Percentiles rank a stretch among this genome's conserved stretches.
phyloP scores from a whole-genome alignment of 2,329 filamentous ascomycete species.

The Trichoderma sp. region DNA sequence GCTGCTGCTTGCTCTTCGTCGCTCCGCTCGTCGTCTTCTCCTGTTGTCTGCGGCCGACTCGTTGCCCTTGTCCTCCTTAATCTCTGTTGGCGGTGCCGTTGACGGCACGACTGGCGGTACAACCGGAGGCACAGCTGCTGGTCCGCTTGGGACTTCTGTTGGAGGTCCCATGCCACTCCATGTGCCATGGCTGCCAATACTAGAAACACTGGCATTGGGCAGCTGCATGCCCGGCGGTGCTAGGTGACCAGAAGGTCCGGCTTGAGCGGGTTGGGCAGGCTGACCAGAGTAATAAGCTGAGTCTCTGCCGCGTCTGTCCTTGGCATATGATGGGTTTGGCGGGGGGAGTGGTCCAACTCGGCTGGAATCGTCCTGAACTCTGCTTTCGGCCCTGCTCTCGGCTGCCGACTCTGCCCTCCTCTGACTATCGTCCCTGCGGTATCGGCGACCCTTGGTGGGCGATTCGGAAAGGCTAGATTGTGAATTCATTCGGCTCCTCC shows the following conservation, averaged over 20 bases:
- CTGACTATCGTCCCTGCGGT: constrained; percentile 53
- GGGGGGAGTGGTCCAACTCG: constrained; percentile 47
- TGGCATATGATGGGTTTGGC: constrained; percentile 56
- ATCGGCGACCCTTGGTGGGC: constrained; percentile 44
- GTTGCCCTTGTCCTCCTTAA: constrained; percentile 28
- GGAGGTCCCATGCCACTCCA: constrained; percentile 46
- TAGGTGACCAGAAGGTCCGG: constrained; percentile 35
- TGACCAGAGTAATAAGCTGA: constrained; percentile 60
- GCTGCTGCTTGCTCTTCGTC: constrained; percentile 42
- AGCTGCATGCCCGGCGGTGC: constrained; percentile 28
- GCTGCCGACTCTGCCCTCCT: constrained; percentile 46
- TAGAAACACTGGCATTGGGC: constrained; percentile 44
- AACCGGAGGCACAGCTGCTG: background rate
- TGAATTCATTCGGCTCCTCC: constrained; percentile 47
- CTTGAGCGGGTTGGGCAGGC: constrained; percentile 38
- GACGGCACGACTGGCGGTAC: background rate
- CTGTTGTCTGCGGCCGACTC: constrained; percentile 47
- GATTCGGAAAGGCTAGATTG: constrained; percentile 58
- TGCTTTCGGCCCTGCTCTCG: constrained; percentile 46
- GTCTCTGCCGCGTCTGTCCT: constrained; percentile 51
- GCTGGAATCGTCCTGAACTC: constrained; percentile 37
- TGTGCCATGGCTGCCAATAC: constrained; percentile 49
- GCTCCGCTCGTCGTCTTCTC: constrained; percentile 54
- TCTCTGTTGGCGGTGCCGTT: background rate
- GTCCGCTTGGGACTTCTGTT: background rate